Evolutionary conservation across 208 protist genomes (phyloP).

Genomic region (Blechomonas ayalai): DNA sequence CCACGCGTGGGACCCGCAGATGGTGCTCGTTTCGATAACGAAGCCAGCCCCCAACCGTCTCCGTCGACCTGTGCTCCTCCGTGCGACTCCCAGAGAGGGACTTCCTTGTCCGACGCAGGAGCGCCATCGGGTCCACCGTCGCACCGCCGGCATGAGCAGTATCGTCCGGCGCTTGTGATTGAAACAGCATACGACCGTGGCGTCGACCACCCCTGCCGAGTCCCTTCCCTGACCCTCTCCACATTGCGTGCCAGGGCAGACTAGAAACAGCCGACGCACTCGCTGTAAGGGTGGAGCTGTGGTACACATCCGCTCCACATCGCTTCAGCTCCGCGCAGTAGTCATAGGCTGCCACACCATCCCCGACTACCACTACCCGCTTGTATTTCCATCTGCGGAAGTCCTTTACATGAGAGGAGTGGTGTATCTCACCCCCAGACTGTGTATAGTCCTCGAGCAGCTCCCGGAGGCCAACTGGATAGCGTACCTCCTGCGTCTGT

Average conservation of each 20-base stretch:
- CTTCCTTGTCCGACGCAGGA: not conserved
- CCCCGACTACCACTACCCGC: conserved; percentile 74
- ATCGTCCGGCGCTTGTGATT: no score
- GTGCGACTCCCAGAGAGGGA: conserved; percentile 27
- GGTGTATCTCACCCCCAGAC: conserved; percentile 68
- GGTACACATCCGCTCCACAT: conserved; percentile 61
- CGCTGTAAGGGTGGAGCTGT: conserved; percentile 43
- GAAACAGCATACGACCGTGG: no score
- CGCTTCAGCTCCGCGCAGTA: conserved; percentile 63
- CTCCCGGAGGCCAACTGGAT: conserved; percentile 37
- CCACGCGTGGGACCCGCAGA: conserved; percentile 21
- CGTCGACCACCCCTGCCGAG: no score
- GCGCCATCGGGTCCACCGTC: no score
- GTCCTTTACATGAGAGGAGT: conserved; percentile 81
- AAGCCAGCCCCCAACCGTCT: conserved; percentile 49
- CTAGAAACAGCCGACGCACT: conserved; percentile 1
- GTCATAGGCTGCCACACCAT: conserved; percentile 77
- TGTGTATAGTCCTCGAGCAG: conserved; percentile 28
- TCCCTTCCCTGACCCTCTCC: no score
- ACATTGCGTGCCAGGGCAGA: no score
- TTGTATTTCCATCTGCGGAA: conserved; percentile 66
- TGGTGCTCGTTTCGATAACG: conserved; percentile 23
- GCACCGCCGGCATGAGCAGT: no score
- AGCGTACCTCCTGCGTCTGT: conserved; percentile 72
- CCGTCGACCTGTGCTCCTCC: conserved; percentile 31